Base-by-base conservation (phyloP, 1,284 basidiomycete species). In the Malassezia obtusa region DNA sequence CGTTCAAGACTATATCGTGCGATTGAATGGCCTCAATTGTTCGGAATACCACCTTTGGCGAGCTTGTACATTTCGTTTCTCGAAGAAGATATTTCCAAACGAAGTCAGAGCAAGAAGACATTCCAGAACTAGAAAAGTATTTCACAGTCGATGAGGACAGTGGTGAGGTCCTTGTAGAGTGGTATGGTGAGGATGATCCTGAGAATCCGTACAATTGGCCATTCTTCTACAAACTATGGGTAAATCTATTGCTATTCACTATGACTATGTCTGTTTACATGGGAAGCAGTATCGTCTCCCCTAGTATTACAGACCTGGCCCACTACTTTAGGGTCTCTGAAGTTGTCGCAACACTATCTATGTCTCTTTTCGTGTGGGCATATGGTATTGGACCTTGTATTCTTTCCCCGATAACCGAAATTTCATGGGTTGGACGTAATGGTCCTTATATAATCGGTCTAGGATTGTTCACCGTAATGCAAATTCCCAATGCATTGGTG, bases 291-390 rank as follows among this genome's bases (percentile, higher is more conserved):
- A 38, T 38, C 14, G 21, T 38, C 6, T 36, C 33, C 8, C 81
- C 81, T 2, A 79, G 79, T 0, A 71, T 82, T 28, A 65, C 80
- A 25, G 78, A 14, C 57, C 80, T 55, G 68, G 74, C 17, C 78
- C 7, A n/a, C 6, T 49, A 52, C 15, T 65, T 62, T 32, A 14
- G 40, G 22, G 45, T 60, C 30, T 46, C 48, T 7, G 25, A 28
- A 3, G 49, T 57, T 14, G 33, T 58, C 10, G 60, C 64, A 0
- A 55, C 59, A 2, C 57, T 68, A 8, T 49, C 54, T 14, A 22
- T 68, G 2, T 56, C 59, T 2, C 61, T 68, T 8, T 68, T 66
- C 21, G 65, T 68, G 9, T 58, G 58, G 33, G 61, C 53, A 14
- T 60, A 58, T 24, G 60, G 64, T 32, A 24, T 58, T 6, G 60